Conservation (phyloP, 78 protist genomes). For the Dictyostelium firmibasis region DNA sequence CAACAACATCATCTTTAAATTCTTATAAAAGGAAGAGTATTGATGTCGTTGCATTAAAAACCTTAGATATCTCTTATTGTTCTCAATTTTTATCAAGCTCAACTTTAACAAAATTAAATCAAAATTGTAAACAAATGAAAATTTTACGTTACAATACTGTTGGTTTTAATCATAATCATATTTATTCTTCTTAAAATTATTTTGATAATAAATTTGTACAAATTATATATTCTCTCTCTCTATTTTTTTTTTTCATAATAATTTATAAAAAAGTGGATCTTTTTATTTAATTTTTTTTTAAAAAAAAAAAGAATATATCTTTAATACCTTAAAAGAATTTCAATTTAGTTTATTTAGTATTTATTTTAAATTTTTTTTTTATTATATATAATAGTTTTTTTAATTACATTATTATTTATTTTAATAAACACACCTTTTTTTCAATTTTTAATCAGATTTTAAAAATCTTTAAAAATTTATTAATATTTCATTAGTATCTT, state of each 20-base stretch:
- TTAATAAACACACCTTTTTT: no score
- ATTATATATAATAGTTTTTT: no score
- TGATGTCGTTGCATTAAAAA: background rate
- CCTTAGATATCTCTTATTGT: background rate
- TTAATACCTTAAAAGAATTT: no score
- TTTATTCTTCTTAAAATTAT: background rate
- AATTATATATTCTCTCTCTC: no score
- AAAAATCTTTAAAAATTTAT: background rate
- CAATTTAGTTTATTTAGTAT: no score
- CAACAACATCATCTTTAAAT: background rate
- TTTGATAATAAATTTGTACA: no score
- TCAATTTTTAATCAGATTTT: background rate
- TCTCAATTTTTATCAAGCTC: conserved; percentile 2
- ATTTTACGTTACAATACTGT: background rate
- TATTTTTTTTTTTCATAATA: no score
- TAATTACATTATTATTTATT: no score
- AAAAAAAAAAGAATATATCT: no score
- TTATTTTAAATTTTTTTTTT: no score
- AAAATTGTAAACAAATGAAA: background rate
- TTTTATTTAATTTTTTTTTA: no score
- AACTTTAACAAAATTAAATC: background rate
- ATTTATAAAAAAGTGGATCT: no score
- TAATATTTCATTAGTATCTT: background rate
- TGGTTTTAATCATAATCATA: conserved; percentile 3
- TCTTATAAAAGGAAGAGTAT: background rate